A percentile compares a stretch with the other conserved stretches of the same genome.
Evolutionary conservation across 108 stramenopile species (phyloP).

Genomic region (Stephanodiscus minutulus): DNA sequence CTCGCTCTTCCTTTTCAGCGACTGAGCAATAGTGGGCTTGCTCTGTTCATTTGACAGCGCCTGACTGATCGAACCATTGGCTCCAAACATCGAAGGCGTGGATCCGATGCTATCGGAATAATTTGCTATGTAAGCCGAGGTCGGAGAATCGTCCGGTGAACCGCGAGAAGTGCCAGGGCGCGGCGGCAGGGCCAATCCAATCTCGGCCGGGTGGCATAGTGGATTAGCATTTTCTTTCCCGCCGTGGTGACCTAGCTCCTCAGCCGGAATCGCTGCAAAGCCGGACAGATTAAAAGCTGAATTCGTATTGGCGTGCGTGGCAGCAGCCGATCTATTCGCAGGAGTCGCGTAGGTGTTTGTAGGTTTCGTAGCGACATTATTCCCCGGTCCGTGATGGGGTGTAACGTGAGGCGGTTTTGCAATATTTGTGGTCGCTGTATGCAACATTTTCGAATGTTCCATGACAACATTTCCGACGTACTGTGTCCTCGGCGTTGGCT

Average conservation of each 20-base stretch:
- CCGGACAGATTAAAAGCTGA: not conserved
- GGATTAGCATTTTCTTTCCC: constrained; percentile 22
- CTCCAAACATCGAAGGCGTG: constrained; percentile 18
- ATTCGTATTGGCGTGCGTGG: not conserved
- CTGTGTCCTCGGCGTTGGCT: constrained; percentile 5
- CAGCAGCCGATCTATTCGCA: not conserved
- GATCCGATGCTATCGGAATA: constrained; percentile 7
- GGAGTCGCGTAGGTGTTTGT: constrained; percentile 12
- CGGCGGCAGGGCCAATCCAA: constrained; percentile 27
- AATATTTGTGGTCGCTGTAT: not conserved
- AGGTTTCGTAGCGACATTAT: not conserved
- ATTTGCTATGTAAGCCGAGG: constrained; percentile 10
- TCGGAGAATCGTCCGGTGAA: not conserved
- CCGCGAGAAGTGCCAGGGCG: constrained; percentile 41
- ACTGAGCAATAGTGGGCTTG: constrained; percentile 2
- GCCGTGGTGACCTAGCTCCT: not conserved
- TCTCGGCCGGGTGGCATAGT: constrained; percentile 1
- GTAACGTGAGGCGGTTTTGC: constrained; percentile 12
- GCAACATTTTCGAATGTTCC: constrained; percentile 11
- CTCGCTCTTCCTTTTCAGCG: constrained; percentile 40
- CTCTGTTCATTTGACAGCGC: constrained; percentile 8
- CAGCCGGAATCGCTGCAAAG: not conserved
- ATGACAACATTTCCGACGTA: constrained; percentile 18
- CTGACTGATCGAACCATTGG: constrained; percentile 10
- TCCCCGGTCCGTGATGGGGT: constrained; percentile 23